Evolutionary conservation across 371 early-diverging fungal species (phyloP).

Genomic region (Lichtheimia corymbifera): DNA sequence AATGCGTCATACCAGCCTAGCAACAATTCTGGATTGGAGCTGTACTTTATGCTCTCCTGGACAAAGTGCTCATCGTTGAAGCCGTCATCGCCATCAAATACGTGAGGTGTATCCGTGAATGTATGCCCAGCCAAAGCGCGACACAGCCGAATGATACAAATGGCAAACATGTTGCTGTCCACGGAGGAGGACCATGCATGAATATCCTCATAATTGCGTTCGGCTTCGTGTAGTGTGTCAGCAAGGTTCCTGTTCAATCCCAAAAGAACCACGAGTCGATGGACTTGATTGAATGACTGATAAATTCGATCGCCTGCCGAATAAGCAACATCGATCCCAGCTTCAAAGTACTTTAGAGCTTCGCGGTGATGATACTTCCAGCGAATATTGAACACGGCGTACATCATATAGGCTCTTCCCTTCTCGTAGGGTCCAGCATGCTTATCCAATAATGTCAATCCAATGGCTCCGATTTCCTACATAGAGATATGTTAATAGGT

Average conservation of each 20-base stretch:
- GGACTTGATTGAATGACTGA: constrained; percentile 32
- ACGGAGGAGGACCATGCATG: constrained; percentile 39
- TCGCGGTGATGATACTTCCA: constrained; percentile 41
- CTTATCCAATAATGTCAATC: constrained; percentile 30
- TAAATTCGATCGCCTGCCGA: constrained; percentile 45
- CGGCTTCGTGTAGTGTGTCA: constrained; percentile 28
- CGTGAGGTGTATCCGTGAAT: constrained; percentile 17
- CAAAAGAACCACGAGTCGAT: constrained; percentile 23
- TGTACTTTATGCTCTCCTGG: constrained; percentile 29
- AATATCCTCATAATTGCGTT: constrained; percentile 35
- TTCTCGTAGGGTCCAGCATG: constrained; percentile 31
- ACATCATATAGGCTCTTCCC: constrained; percentile 34
- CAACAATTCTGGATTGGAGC: constrained; percentile 27
- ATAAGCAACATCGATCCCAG: constrained; percentile 13
- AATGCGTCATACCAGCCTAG: constrained; percentile 42
- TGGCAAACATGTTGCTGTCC: constrained; percentile 34
- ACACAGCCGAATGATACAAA: constrained; percentile 38
- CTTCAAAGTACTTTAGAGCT: constrained; percentile 13
- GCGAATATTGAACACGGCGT: constrained; percentile 25
- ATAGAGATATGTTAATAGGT: background rate
- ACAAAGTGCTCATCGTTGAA: constrained; percentile 42
- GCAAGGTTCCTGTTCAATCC: constrained; percentile 18
- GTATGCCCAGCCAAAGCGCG: constrained; percentile 45
- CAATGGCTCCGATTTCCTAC: constrained; percentile 33
- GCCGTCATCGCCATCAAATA: constrained; percentile 47